A percentile compares a stretch with the other conserved stretches of the same genome.
These are phyloP conservation scores for Salix exigua DNA, from an alignment of 345 rosid genomes.

Conservation along the genomic window DNA sequence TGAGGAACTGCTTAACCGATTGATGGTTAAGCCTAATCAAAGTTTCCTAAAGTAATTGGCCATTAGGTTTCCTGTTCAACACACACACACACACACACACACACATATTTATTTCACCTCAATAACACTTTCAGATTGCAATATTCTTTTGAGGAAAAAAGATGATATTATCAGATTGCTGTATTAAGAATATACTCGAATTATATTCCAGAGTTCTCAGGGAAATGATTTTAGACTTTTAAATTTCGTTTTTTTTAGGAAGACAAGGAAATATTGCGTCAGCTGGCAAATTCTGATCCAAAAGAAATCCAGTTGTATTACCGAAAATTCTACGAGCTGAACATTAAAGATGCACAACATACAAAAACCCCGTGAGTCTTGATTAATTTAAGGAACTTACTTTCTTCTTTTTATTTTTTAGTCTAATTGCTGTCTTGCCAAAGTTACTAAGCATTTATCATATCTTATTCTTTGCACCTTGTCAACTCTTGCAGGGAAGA, in stretches of 20 bases:
- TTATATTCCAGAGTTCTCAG: not conserved
- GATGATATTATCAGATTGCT: not conserved
- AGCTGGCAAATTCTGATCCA: constrained; percentile 50
- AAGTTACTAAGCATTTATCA: constrained; percentile 10
- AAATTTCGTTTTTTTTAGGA: constrained; percentile 49
- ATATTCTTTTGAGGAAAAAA: not conserved
- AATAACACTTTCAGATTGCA: not conserved
- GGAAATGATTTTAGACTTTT: not conserved
- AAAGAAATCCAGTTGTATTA: constrained; percentile 69
- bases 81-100: not conserved
- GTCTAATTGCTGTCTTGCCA: not conserved
- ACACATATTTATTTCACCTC: not conserved
- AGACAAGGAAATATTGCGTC: constrained; percentile 39
- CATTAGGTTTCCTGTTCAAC: not conserved
- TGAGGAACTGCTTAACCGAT: not conserved
- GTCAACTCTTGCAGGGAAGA: constrained; percentile 67
- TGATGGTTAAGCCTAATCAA: not conserved
- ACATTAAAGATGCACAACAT: constrained; percentile 56
- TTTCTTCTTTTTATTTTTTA: not conserved
- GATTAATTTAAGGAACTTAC: not conserved
- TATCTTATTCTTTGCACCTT: not conserved
- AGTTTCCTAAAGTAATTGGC: not conserved
- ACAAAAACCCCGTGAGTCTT: constrained; percentile 71
- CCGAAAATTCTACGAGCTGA: constrained; percentile 52
- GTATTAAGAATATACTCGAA: not conserved